phyloP scores from a whole-genome alignment of 768 basidiomycete species.

The Boletellus sp. region DNA sequence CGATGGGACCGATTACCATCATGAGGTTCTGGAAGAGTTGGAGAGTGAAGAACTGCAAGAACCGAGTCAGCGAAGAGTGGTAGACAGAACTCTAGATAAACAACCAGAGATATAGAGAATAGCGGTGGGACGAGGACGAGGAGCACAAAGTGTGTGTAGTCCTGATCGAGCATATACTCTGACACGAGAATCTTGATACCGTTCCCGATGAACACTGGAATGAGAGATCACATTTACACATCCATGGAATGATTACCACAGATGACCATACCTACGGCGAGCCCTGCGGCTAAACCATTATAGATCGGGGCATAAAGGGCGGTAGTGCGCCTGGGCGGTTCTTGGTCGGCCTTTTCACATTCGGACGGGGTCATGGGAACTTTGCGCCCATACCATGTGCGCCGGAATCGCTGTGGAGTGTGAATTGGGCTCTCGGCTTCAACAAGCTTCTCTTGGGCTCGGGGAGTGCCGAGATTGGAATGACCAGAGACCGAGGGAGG shows the following conservation, averaged over 20 bases:
- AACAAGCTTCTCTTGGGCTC: constrained; percentile 10
- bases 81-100: constrained; percentile 4
- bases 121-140: constrained; percentile 38
- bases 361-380: constrained; percentile 36
- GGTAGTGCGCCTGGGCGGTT: constrained; percentile 15
- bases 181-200: constrained; percentile 57
- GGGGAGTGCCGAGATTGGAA: constrained; percentile 28
- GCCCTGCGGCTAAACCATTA: constrained; percentile 27
- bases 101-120: constrained; percentile 45
- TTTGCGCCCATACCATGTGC: constrained; percentile 63
- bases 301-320: constrained; percentile 26
- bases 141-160: constrained; percentile 40
- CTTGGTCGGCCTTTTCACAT: constrained; percentile 22
- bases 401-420: constrained; percentile 32
- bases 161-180: constrained; percentile 49
- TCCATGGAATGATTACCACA: not conserved
- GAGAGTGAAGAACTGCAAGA: constrained; percentile 37
- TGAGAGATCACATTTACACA: constrained; percentile 1
- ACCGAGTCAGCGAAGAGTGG: not conserved
- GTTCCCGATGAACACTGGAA: constrained; percentile 59
- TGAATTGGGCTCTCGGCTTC: constrained; percentile 18
- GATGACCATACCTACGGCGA: constrained; percentile 17
- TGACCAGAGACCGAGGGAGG: constrained; percentile 37
- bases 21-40: constrained; percentile 38
- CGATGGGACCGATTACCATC: constrained; percentile 48